A percentile compares a stretch with the other conserved stretches of the same genome.
Conservation (phyloP, 495 filamentous ascomycete species). For the Gamarada debralockiae region DNA sequence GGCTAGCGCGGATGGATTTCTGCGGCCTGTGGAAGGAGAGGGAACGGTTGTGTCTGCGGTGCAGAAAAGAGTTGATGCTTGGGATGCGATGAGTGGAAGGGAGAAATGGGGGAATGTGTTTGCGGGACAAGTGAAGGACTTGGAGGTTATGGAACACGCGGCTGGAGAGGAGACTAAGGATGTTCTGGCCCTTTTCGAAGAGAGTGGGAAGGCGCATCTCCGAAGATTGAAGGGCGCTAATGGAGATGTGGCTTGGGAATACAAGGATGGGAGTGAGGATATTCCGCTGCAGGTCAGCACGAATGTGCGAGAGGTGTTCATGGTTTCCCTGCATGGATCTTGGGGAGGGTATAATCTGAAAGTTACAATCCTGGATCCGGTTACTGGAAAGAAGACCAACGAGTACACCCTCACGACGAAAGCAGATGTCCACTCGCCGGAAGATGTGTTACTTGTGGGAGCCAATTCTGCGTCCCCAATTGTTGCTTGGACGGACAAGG, state of each 20-base stretch:
- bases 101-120: constrained; percentile 67
- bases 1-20: constrained; percentile 32
- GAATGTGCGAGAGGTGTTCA: constrained; percentile 68
- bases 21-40: constrained; percentile 70
- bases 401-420: constrained; percentile 69
- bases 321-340: constrained; percentile 69
- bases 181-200: constrained; percentile 64
- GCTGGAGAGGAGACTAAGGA: constrained; percentile 54
- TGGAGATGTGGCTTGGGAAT: constrained; percentile 78
- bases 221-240: constrained; percentile 66
- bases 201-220: constrained; percentile 52
- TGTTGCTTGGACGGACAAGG: constrained; percentile 75
- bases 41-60: constrained; percentile 68
- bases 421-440: constrained; percentile 59
- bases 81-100: constrained; percentile 79
- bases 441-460: constrained; percentile 75
- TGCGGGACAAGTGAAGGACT: constrained; percentile 58
- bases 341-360: constrained; percentile 65
- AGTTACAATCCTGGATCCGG: constrained; percentile 64
- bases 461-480: constrained; percentile 79
- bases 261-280: constrained; percentile 62
- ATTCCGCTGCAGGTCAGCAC: constrained; percentile 75
- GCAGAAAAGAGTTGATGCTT: constrained; percentile 62
- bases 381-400: constrained; percentile 62
- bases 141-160: constrained; percentile 76